Evolutionary conservation across 2,329 filamentous ascomycete genomes (phyloP).

Genomic region (Colletotrichum eremochloae): DNA sequence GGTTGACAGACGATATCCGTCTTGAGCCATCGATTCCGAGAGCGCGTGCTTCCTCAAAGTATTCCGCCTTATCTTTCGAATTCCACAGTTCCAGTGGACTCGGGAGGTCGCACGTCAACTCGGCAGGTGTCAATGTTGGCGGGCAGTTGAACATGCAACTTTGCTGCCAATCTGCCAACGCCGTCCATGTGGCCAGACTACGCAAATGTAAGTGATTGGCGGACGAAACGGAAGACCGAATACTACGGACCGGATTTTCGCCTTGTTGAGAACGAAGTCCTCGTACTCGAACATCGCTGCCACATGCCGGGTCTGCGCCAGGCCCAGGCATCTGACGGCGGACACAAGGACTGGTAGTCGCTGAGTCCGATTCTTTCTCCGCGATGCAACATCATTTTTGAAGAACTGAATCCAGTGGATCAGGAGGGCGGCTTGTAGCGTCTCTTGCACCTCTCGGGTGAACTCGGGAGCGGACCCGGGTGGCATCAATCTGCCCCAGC

Average conservation of each 20-base stretch:
- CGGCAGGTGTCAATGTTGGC: conserved; percentile 43
- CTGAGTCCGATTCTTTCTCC: conserved; percentile 33
- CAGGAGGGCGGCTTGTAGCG: conserved; percentile 47
- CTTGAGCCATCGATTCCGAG: conserved; percentile 11
- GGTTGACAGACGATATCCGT: conserved; percentile 35
- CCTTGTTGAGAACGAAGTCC: conserved; percentile 43
- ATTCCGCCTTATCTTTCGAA: conserved; percentile 43
- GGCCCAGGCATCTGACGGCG: conserved; percentile 38
- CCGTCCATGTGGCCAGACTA: conserved; percentile 46
- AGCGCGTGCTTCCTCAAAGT: conserved; percentile 21
- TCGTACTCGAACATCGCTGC: conserved; percentile 34
- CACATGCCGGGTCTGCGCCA: conserved; percentile 38
- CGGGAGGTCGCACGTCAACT: conserved; percentile 47
- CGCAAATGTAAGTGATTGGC: neutral
- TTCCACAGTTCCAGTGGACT: conserved; percentile 47
- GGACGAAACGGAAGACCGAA: neutral
- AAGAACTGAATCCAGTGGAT: conserved; percentile 44
- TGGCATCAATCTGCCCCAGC: conserved; percentile 29
- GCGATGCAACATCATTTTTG: conserved; percentile 38
- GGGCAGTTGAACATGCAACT: conserved; percentile 46
- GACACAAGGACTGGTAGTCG: conserved; percentile 45
- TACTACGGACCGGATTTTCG: conserved; percentile 43
- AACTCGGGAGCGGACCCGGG: conserved; percentile 15
- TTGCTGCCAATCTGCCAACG: conserved; percentile 48
- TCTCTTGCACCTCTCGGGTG: conserved; percentile 36